A percentile compares a stretch with the other conserved stretches of the same genome.
These are phyloP conservation scores for Pestalotiopsis sp. DNA, from an alignment of 2,329 filamentous ascomycete genomes.

Conservation along the genomic window DNA sequence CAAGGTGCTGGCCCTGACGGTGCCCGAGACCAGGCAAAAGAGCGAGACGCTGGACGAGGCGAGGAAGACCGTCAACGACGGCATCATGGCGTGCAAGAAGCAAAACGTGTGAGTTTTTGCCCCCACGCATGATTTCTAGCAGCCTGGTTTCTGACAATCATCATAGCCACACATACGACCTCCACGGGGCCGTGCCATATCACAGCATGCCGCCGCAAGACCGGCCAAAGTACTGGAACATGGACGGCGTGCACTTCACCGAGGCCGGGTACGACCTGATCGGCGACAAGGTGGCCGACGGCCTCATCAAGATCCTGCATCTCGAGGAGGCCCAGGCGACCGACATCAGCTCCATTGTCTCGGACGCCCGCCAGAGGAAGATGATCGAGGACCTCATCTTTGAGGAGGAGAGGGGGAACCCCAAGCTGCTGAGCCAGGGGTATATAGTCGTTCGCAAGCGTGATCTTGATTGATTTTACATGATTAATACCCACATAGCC, in stretches of 20 bases:
- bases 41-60: conserved; percentile 29
- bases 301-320: conserved; percentile 48
- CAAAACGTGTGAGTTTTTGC: conserved; percentile 52
- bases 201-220: conserved; percentile 47
- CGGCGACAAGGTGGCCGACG: conserved; percentile 57
- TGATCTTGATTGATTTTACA: conserved; percentile 46
- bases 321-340: conserved; percentile 31
- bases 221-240: conserved; percentile 55
- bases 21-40: conserved; percentile 52
- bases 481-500: neutral
- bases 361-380: conserved; percentile 26
- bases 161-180: conserved; percentile 57
- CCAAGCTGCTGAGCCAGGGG: conserved; percentile 48
- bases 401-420: conserved; percentile 53
- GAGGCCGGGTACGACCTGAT: conserved; percentile 63
- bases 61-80: conserved; percentile 51
- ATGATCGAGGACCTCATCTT: conserved; percentile 42
- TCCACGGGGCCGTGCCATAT: conserved; percentile 56
- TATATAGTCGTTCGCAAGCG: conserved; percentile 56
- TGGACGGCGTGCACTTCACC: conserved; percentile 61
- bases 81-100: conserved; percentile 51
- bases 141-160: neutral
- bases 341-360: conserved; percentile 29
- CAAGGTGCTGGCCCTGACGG: conserved; percentile 64
- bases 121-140: neutral